Evolutionary conservation across 768 basidiomycete species (phyloP).

Genomic region (Russula brevipes): DNA sequence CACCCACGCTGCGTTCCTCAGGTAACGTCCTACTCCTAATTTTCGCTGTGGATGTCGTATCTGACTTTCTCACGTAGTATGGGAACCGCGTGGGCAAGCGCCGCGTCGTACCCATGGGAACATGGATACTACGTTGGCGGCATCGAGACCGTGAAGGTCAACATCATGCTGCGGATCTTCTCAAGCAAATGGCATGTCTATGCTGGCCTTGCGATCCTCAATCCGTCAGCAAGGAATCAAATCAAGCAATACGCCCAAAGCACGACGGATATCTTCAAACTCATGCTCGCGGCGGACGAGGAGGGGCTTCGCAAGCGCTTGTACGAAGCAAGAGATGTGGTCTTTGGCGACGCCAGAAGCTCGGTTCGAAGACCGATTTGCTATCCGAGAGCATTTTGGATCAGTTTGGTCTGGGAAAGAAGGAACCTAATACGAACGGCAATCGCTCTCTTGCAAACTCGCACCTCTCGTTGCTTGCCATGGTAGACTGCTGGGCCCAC

Average conservation of each 20-base stretch:
- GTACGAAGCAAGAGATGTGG: conserved; percentile 63
- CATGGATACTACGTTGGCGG: conserved; percentile 92
- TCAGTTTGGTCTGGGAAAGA: conserved; percentile 74
- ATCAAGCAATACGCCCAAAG: conserved; percentile 88
- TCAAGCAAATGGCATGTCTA: conserved; percentile 99
- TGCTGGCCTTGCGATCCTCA: conserved; percentile 95
- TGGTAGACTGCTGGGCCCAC: conserved; percentile 97
- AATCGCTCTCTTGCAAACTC: conserved; percentile 61
- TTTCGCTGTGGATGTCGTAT: not conserved
- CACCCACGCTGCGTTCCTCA: conserved; percentile 95
- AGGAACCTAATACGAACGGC: conserved; percentile 14
- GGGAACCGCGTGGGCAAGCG: conserved; percentile 92
- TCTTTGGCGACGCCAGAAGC: conserved; percentile 53
- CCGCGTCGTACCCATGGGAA: conserved; percentile 88
- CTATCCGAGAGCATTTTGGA: conserved; percentile 83
- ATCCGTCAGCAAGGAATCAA: conserved; percentile 81
- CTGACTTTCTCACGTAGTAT: conserved; percentile 51
- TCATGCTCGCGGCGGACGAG: conserved; percentile 71
- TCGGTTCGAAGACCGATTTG: conserved; percentile 56
- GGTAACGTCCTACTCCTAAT: conserved; percentile 41
- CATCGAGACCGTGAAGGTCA: conserved; percentile 97
- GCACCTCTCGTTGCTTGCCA: conserved; percentile 89
- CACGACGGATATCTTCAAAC: conserved; percentile 86
- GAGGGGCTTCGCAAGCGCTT: conserved; percentile 62
- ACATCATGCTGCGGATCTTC: conserved; percentile 94